Percentiles rank a stretch among this genome's conserved stretches.
These are phyloP conservation scores for Fusarium sp. DNA, from an alignment of 2,329 filamentous ascomycete genomes.

Conservation along the genomic window DNA sequence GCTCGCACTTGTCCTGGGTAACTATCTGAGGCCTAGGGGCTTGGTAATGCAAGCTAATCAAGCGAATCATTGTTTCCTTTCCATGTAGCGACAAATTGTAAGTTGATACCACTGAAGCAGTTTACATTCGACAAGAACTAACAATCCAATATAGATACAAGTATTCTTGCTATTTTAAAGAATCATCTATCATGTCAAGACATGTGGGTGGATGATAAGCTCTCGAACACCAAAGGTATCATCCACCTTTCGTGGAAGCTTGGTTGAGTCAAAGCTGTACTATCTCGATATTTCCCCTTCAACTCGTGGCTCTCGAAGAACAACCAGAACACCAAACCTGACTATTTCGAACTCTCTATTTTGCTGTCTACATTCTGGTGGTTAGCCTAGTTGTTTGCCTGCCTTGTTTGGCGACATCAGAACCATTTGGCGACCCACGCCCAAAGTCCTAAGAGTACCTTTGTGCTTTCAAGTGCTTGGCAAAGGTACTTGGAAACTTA, in stretches of 20 bases:
- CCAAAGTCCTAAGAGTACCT: slow-evolving; percentile 7
- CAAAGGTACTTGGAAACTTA: not conserved
- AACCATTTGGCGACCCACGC: not conserved
- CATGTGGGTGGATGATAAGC: not conserved
- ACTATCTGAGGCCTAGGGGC: not conserved
- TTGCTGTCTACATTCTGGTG: not conserved
- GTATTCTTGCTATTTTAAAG: not conserved
- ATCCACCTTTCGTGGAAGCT: not conserved
- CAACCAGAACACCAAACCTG: not conserved
- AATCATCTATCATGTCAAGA: not conserved
- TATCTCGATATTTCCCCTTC: not conserved
- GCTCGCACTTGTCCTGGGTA: not conserved
- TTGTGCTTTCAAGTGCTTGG: not conserved
- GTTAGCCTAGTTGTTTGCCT: not conserved
- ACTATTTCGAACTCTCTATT: not conserved
- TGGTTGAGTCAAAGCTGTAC: not conserved
- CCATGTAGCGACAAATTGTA: not conserved
- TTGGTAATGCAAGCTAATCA: not conserved
- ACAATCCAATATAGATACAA: not conserved
- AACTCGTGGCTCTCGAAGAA: not conserved
- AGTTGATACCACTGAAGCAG: not conserved
- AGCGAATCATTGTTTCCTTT: not conserved
- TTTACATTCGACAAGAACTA: not conserved
- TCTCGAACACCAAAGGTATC: not conserved
- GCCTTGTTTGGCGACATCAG: not conserved